Conservation (phyloP, 2,329 filamentous ascomycete species). For the Escovopsis weberi region DNA sequence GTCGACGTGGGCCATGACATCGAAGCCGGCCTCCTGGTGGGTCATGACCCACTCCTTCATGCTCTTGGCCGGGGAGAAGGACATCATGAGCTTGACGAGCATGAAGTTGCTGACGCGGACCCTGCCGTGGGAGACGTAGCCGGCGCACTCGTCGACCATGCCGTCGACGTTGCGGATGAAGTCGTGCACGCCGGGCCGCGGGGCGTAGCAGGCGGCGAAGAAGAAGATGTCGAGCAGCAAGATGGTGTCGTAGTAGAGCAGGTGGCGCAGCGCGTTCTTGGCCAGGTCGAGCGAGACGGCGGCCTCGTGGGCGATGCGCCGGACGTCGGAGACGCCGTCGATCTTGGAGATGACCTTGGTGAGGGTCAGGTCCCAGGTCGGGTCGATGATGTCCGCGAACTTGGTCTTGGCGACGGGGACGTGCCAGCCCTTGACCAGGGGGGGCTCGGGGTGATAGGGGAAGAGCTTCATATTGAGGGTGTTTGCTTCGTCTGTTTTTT, state of each 20-base stretch:
- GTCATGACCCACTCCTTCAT: conserved; percentile 75
- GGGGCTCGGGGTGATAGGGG: conserved; percentile 62
- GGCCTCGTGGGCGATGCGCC: conserved; percentile 70
- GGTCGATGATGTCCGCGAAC: conserved; percentile 46
- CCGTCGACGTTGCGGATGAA: conserved; percentile 62
- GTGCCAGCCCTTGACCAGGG: conserved; percentile 72
- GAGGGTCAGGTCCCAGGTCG: conserved; percentile 63
- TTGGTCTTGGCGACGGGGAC: conserved; percentile 68
- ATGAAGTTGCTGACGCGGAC: conserved; percentile 40
- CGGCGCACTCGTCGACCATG: conserved; percentile 74
- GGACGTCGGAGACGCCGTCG: conserved; percentile 81
- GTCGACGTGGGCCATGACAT: conserved; percentile 63
- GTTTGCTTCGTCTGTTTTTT: conserved; percentile 62
- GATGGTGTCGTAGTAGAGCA: conserved; percentile 86
- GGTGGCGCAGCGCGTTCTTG: conserved; percentile 71
- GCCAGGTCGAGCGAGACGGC: conserved; percentile 80
- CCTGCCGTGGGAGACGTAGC: conserved; percentile 54
- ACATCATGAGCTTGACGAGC: conserved; percentile 72
- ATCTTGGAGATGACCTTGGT: conserved; percentile 71
- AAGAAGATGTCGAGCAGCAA: conserved; percentile 90
- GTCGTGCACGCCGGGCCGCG: conserved; percentile 58
- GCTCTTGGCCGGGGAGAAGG: conserved; percentile 69
- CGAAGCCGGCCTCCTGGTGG: conserved; percentile 50
- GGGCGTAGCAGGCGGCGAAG: conserved; percentile 82
- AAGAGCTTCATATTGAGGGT: conserved; percentile 96